Evolutionary conservation across 371 early-diverging fungal genomes (phyloP), one percentile per base, ranked within the genome.

Genomic region (Syncephalastrum sp.): DNA sequence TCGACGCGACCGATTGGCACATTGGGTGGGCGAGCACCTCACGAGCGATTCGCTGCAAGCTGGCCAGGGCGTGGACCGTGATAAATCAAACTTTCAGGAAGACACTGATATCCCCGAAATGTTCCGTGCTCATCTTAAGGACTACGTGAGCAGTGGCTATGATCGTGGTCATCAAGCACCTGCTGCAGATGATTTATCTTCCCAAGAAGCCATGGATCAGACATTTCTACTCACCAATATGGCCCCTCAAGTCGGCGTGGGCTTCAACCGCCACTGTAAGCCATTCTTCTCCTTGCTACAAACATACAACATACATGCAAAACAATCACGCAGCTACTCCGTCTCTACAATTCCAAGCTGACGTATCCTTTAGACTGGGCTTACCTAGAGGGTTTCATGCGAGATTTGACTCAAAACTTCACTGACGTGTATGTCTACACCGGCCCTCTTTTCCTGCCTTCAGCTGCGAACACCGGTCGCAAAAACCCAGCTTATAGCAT

Each of bases 161-260:
- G 91, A 91, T 67, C 86, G 93, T 54, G 91, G 91, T 44, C 92
- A 92, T 58, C 81, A 86, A 85, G 90, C 77, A 5, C 91, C 91
- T 17, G 91, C 91, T 2, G 91, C 79, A 0, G 90, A 92, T 56
- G 86, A 85, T 54, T 82, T 85, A 56, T 56, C 56, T 49, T 72
- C 81, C 8, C 80, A 86, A 60, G 63, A 61, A n/a, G 77, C 85
- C 3, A 81, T 90, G 86, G 82, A 88, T 54, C 84, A 91, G 49
- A 92, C 91, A 0, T 91, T 91, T 52, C 67, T 81, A 14, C 56
- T 92, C 45, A 74, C 87, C 29, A 92, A 92, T 64, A 90, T 91
- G 56, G 75, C 85, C 13, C 92, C 92, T 21, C 92, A 92, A 65
- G 87, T 90, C 15, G 91, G 91, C 8, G 69, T 74, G 46, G 92